phyloP scores from a whole-genome alignment of 2,329 filamentous ascomycete genomes.

The Iodosphaeria phyllophila region DNA sequence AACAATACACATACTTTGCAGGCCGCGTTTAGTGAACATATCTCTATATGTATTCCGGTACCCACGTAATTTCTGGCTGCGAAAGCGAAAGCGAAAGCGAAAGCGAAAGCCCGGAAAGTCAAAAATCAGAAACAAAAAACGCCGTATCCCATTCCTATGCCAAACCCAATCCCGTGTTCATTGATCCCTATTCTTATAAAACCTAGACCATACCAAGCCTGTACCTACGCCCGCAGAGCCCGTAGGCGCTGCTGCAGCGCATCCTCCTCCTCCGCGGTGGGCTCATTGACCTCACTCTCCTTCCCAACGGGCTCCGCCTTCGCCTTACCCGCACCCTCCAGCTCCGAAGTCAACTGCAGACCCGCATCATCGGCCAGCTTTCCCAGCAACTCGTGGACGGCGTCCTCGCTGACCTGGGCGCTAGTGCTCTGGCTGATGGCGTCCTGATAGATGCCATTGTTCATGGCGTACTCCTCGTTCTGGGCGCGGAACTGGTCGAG shows the following conservation, averaged over 20 bases:
- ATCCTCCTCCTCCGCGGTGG: conserved; percentile 63
- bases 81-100: no score
- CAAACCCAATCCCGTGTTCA: no score
- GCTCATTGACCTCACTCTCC: conserved; percentile 38
- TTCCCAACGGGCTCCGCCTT: conserved; percentile 31
- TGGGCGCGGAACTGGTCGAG: conserved; percentile 42
- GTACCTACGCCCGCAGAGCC: conserved; percentile 33
- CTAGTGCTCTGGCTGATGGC: conserved; percentile 64
- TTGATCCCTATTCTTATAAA: no score
- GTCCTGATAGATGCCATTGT: conserved; percentile 65
- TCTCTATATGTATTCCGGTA: no score
- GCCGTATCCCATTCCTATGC: no score
- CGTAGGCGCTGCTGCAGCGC: conserved; percentile 44
- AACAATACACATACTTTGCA: no score
- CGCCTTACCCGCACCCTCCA: conserved; percentile 36
- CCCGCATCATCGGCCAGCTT: conserved; percentile 81
- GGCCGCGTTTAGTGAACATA: no score
- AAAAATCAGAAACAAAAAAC: no score
- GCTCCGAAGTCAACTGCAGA: conserved; percentile 61
- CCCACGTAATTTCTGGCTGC: no score
- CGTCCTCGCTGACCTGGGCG: conserved; percentile 57
- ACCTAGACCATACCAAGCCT: no score
- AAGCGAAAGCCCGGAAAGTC: no score
- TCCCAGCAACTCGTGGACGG: conserved; percentile 69
- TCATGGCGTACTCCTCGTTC: conserved; percentile 45